Evolutionary conservation across 805 yeast genomes (phyloP).

Genomic region (Candida golubevii): DNA sequence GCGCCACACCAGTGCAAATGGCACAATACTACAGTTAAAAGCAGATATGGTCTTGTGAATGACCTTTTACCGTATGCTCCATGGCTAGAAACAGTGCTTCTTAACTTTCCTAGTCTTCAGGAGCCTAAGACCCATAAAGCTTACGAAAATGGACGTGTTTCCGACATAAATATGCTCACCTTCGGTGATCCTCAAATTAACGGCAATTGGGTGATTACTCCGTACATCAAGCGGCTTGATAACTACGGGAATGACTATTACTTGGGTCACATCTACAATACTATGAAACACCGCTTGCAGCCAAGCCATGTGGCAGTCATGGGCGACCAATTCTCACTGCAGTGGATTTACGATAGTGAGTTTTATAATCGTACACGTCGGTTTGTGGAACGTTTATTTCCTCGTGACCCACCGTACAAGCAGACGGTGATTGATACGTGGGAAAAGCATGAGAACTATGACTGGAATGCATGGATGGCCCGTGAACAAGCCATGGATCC

Average conservation of each 20-base stretch:
- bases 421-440: constrained; percentile 45
- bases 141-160: constrained; percentile 19
- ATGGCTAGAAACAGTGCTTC: constrained; percentile 16
- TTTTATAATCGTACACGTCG: constrained; percentile 76
- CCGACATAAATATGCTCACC: constrained; percentile 64
- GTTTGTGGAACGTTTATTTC: constrained; percentile 65
- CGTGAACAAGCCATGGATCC: constrained; percentile 39
- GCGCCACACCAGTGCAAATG: constrained; percentile 56
- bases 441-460: constrained; percentile 47
- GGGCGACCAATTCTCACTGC: constrained; percentile 91
- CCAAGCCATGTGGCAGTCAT: constrained; percentile 85
- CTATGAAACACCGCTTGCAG: constrained; percentile 55
- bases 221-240: constrained; percentile 71
- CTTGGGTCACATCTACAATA: constrained; percentile 74
- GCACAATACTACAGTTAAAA: constrained; percentile 29
- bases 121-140: constrained; percentile 7
- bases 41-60: constrained; percentile 13
- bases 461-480: constrained; percentile 48
- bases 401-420: constrained; percentile 51
- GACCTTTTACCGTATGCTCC: constrained; percentile 8
- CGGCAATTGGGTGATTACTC: constrained; percentile 73
- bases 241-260: constrained; percentile 87
- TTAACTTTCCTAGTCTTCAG: constrained; percentile 21
- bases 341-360: constrained; percentile 90
- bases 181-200: constrained; percentile 98